A percentile compares a stretch with the other conserved stretches of the same genome.
Conservation (phyloP, 257 asterid genomes). For the Solanum lignicaule region DNA sequence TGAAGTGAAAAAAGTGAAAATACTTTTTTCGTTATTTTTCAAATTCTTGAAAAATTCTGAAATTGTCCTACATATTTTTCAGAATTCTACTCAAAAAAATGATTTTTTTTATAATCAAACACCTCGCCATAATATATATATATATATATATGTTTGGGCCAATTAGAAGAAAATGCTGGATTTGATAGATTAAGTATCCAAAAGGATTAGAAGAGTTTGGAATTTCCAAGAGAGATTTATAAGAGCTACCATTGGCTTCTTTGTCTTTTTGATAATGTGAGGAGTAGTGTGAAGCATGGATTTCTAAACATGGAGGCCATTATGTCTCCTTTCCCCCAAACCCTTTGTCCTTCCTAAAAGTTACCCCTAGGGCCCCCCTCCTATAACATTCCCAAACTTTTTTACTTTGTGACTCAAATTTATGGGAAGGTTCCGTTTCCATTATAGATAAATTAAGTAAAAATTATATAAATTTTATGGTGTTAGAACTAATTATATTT, state of each 20-base stretch:
- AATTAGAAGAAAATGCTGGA: neutral
- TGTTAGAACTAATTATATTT: too few relatives aligned
- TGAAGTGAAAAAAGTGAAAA: neutral
- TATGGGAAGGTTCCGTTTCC: neutral
- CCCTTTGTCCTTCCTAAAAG: slow-evolving; percentile 26
- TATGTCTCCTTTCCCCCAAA: slow-evolving; percentile 54
- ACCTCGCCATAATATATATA: too few relatives aligned
- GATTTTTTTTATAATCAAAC: neutral
- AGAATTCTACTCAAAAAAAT: neutral
- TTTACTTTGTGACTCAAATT: neutral
- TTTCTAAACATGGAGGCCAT: slow-evolving; percentile 56
- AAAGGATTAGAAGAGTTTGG: slow-evolving; percentile 1
- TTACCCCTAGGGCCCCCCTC: slow-evolving; percentile 14
- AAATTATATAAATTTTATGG: too few relatives aligned
- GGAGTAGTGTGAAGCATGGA: slow-evolving; percentile 12
- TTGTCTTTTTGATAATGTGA: neutral
- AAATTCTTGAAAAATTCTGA: neutral
- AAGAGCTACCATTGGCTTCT: neutral
- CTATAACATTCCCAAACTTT: neutral
- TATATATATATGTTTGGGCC: neutral
- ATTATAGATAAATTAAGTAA: neutral
- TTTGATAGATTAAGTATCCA: neutral
- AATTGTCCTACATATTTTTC: neutral
- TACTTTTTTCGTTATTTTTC: neutral
- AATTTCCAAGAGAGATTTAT: slow-evolving; percentile 21